phyloP scores from a whole-genome alignment of 2,329 filamentous ascomycete genomes.

The Xylariaceae sp. region DNA sequence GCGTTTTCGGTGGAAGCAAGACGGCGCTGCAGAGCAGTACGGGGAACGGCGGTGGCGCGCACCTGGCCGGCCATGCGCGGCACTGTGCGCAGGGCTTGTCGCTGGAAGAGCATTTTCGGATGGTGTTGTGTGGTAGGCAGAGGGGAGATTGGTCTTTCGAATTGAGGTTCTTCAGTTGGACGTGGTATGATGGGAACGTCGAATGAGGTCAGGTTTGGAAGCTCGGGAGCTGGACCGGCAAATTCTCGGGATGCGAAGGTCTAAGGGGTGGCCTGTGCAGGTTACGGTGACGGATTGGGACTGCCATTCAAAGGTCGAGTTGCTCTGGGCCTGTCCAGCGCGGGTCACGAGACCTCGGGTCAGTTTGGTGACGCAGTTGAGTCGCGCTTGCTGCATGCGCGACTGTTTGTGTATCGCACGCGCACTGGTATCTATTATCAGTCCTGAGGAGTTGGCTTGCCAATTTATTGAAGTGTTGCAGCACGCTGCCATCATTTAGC shows the following conservation, averaged over 20 bases:
- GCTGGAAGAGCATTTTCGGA: conserved; percentile 59
- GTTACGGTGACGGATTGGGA: too few relatives aligned
- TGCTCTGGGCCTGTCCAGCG: conserved; percentile 2
- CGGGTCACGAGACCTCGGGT: conserved; percentile 25
- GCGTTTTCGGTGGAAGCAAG: conserved; percentile 79
- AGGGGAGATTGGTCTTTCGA: conserved; percentile 18
- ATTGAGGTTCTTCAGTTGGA: conserved; percentile 14
- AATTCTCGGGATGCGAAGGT: conserved; percentile 15
- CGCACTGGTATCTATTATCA: too few relatives aligned
- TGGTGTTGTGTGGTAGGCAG: conserved; percentile 2
- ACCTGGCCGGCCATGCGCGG: conserved; percentile 61
- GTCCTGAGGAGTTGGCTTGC: too few relatives aligned
- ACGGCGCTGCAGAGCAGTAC: conserved; percentile 62
- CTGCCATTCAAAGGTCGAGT: too few relatives aligned
- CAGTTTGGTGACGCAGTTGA: conserved; percentile 21
- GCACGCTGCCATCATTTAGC: too few relatives aligned
- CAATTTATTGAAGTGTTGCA: too few relatives aligned
- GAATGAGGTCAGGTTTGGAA: conserved; percentile 24
- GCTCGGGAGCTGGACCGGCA: conserved; percentile 17
- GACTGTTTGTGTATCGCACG: conserved; percentile 6
- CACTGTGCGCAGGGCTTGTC: conserved; percentile 55
- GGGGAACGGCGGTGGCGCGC: conserved; percentile 48
- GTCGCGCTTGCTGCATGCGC: conserved; percentile 6
- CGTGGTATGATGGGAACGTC: conserved; percentile 14
- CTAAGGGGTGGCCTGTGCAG: too few relatives aligned